Conservation (phyloP, 768 basidiomycete species). For the Mrakia blollopis region DNA sequence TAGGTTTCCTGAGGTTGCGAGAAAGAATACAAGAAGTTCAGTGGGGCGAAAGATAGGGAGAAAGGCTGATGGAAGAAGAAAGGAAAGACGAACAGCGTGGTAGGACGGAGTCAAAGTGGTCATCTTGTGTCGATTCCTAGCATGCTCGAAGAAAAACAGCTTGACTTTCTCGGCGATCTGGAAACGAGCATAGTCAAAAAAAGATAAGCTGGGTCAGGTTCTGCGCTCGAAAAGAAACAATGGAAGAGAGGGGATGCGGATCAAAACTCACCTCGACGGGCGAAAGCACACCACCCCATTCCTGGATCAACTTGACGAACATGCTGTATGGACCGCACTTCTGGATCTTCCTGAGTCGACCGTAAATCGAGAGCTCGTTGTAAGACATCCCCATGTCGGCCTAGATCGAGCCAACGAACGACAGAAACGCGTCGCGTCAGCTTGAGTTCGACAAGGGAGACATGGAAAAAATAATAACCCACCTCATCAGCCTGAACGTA, state of each 20-base stretch:
- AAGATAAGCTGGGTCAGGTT: no score
- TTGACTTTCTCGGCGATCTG: slow-evolving; percentile 98
- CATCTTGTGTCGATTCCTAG: slow-evolving; percentile 98
- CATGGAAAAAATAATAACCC: no score
- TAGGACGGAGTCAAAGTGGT: slow-evolving; percentile 90
- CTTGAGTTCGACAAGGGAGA: slow-evolving; percentile 2
- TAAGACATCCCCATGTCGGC: slow-evolving; percentile 99
- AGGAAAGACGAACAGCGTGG: slow-evolving; percentile 65
- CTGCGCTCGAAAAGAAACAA: background rate
- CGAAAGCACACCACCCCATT: slow-evolving; percentile 83
- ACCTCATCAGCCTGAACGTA: slow-evolving; percentile 97
- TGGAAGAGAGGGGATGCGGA: background rate
- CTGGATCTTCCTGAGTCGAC: slow-evolving; percentile 86
- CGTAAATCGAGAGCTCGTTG: slow-evolving; percentile 89
- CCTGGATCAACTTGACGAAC: slow-evolving; percentile 88
- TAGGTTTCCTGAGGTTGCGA: slow-evolving; percentile 70
- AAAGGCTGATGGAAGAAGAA: slow-evolving; percentile 32
- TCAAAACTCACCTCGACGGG: slow-evolving; percentile 69
- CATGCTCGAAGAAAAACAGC: slow-evolving; percentile 92
- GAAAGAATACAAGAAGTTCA: slow-evolving; percentile 33
- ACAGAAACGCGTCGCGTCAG: slow-evolving; percentile 9
- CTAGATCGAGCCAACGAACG: slow-evolving; percentile 45
- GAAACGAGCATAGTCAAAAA: no score
- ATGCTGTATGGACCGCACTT: slow-evolving; percentile 98
- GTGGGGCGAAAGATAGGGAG: background rate